Evolutionary conservation across 129 eudicot genomes (phyloP).

Genomic region (Apium graveolens): DNA sequence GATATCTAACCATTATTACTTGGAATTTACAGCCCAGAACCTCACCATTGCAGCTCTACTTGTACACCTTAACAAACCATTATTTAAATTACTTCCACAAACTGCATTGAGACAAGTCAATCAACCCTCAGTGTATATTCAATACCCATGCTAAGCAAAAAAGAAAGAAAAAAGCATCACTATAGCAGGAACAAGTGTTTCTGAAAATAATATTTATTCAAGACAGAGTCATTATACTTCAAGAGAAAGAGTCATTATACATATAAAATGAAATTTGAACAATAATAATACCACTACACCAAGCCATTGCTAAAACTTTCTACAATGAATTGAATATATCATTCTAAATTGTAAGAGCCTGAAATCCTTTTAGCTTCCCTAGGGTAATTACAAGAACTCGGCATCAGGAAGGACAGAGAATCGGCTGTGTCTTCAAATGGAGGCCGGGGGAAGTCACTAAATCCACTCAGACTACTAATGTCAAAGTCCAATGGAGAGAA

Average conservation of each 20-base stretch:
- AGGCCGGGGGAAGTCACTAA: conserved; percentile 60
- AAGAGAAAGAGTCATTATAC: conserved; percentile 10
- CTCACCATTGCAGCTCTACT: neutral
- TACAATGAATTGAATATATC: conserved; percentile 14
- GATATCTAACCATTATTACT: neutral
- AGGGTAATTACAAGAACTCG: conserved; percentile 39
- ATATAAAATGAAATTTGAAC: conserved; percentile 11
- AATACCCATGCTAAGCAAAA: neutral
- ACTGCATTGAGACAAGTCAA: neutral
- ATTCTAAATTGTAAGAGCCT: conserved; percentile 38
- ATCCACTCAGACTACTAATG: conserved; percentile 31
- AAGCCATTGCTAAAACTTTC: neutral
- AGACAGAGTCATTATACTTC: conserved; percentile 9
- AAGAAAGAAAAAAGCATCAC: neutral
- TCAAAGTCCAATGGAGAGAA: conserved; percentile 72
- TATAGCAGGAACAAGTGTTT: neutral
- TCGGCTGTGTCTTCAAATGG: conserved; percentile 63
- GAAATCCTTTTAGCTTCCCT: conserved; percentile 47
- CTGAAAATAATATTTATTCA: conserved; percentile 10
- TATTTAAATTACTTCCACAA: neutral
- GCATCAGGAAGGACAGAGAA: conserved; percentile 53
- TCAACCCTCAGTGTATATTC: neutral
- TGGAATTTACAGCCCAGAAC: neutral
- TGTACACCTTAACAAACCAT: neutral
- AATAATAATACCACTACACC: conserved; percentile 4